phyloP scores from a whole-genome alignment of 2,329 filamentous ascomycete genomes.

The Calonectria montana region DNA sequence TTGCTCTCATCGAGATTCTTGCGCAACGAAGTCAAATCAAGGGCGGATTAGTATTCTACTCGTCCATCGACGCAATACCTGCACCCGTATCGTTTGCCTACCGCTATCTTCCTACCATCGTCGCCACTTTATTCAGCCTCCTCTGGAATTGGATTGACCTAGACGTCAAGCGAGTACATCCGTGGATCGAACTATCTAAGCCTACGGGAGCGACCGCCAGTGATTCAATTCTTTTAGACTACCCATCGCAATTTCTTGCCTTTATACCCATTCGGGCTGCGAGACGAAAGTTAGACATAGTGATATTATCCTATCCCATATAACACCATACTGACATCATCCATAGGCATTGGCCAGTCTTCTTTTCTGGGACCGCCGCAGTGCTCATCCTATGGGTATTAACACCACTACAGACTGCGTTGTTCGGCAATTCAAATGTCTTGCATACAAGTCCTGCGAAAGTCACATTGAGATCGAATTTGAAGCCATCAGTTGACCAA shows the following conservation, averaged over 20 bases:
- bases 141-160: neutral
- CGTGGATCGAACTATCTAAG: neutral
- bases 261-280: neutral
- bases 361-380: neutral
- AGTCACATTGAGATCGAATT: neutral
- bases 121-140: neutral
- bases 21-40: neutral
- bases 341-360: neutral
- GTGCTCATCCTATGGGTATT: conserved; percentile 8
- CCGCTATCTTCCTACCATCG: neutral
- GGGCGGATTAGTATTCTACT: neutral
- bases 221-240: neutral
- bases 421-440: neutral
- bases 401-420: neutral
- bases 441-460: neutral
- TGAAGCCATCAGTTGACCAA: neutral
- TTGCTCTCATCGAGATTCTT: neutral
- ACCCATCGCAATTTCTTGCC: neutral
- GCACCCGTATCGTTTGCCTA: neutral
- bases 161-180: neutral
- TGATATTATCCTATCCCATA: no score
- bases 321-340: neutral
- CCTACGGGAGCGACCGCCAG: neutral
- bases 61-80: neutral
- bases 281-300: neutral